These are phyloP conservation scores for Collybia sordida DNA, from an alignment of 768 basidiomycete genomes.

Conservation along the genomic window DNA sequence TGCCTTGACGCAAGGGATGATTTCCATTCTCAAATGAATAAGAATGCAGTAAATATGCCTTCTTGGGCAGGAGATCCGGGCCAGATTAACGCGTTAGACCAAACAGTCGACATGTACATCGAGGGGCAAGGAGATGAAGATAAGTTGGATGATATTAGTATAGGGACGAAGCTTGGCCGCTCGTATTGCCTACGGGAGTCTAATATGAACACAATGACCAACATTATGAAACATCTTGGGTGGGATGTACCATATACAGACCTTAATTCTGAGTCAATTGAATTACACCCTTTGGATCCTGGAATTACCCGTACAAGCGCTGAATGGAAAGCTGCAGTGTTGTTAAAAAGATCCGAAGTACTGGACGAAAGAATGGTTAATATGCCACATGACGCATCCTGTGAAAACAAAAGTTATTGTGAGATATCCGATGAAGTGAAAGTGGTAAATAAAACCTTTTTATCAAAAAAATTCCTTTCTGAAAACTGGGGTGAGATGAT, in stretches of 20 bases:
- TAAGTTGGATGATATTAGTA: no score
- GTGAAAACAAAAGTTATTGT: neutral
- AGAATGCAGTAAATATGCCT: neutral
- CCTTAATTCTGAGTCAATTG: neutral
- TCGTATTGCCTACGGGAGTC: no score
- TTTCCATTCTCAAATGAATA: slow-evolving; percentile 13
- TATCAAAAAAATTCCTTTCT: neutral
- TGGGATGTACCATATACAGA: neutral
- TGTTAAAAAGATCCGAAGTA: neutral
- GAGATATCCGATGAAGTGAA: neutral
- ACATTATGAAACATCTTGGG: neutral
- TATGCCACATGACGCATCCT: neutral
- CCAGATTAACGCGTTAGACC: neutral
- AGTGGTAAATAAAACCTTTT: neutral
- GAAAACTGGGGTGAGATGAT: neutral
- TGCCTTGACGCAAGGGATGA: slow-evolving; percentile 27
- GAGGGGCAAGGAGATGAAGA: no score
- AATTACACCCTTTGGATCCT: neutral
- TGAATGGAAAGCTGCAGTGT: slow-evolving; percentile 1
- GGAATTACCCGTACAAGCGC: neutral
- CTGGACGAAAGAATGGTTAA: neutral
- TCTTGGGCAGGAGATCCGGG: no score
- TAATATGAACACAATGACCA: neutral
- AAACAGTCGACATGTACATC: neutral
- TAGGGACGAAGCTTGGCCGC: no score